Conservation (phyloP, 208 protist species). For the Endotrypanum monterogeii region DNA sequence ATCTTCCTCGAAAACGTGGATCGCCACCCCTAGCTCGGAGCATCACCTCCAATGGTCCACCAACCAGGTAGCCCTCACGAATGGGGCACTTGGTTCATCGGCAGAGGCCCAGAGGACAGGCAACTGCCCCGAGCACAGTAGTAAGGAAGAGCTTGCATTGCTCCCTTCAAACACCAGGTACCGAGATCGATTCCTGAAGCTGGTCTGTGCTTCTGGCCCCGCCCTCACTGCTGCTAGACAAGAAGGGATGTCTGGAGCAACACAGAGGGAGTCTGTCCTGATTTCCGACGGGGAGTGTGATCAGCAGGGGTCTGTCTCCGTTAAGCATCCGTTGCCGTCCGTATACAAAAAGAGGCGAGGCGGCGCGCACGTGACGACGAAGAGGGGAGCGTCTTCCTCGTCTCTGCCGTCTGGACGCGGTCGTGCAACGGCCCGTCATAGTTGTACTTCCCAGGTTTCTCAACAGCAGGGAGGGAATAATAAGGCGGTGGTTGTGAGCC, state of each 20-base stretch:
- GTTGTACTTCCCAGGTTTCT: conserved; percentile 9
- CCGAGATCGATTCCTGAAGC: conserved; percentile 17
- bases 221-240: neutral
- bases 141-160: neutral
- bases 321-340: neutral
- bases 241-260: neutral
- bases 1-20: conserved; percentile 12
- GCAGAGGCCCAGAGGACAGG: neutral
- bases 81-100: neutral
- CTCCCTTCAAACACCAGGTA: neutral
- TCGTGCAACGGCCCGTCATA: neutral
- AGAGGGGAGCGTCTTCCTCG: neutral
- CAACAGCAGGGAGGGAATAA: conserved; percentile 33
- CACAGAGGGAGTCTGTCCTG: conserved; percentile 9
- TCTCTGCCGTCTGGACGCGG: conserved; percentile 19
- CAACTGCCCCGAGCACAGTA: neutral
- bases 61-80: neutral
- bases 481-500: conserved; percentile 36
- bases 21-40: conserved; percentile 7
- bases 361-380: neutral
- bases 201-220: neutral
- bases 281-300: conserved; percentile 32
- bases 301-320: neutral
- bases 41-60: conserved; percentile 33
- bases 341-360: neutral